phyloP scores from a whole-genome alignment of 2,329 filamentous ascomycete genomes.

The Cercospora sp. region DNA sequence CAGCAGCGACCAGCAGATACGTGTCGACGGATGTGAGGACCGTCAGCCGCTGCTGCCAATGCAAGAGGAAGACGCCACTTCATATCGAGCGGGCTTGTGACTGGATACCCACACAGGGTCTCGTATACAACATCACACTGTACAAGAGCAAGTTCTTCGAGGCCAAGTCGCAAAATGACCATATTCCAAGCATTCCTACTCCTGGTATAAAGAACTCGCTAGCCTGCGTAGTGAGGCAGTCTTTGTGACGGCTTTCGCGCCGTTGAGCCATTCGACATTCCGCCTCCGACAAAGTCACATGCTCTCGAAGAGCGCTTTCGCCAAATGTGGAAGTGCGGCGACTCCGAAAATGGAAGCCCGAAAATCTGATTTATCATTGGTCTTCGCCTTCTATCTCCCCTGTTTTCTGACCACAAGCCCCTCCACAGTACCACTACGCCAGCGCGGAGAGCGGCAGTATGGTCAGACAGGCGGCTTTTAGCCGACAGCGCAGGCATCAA shows the following conservation, averaged over 20 bases:
- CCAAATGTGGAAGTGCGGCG: neutral
- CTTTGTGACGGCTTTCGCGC: neutral
- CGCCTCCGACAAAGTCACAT: neutral
- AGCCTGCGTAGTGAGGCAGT: neutral
- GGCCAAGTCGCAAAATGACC: neutral
- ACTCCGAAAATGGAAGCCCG: neutral
- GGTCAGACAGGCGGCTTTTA: neutral
- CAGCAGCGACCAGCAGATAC: neutral
- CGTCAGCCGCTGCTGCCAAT: neutral
- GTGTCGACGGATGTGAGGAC: slow-evolving; percentile 7
- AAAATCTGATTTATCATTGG: neutral
- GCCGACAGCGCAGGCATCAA: neutral
- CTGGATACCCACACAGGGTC: slow-evolving; percentile 1
- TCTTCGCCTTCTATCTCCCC: neutral
- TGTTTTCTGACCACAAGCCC: neutral
- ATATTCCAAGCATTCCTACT: neutral
- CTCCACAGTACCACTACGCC: neutral
- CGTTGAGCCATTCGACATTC: neutral
- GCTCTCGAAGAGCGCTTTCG: neutral
- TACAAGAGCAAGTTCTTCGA: neutral
- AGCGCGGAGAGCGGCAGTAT: neutral
- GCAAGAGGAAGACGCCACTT: slow-evolving; percentile 19
- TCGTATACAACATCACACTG: neutral
- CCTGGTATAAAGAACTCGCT: neutral
- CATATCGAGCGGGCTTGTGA: slow-evolving; percentile 8